Conservation (phyloP, 495 filamentous ascomycete species). For the Sabuloglossum arenarium region DNA sequence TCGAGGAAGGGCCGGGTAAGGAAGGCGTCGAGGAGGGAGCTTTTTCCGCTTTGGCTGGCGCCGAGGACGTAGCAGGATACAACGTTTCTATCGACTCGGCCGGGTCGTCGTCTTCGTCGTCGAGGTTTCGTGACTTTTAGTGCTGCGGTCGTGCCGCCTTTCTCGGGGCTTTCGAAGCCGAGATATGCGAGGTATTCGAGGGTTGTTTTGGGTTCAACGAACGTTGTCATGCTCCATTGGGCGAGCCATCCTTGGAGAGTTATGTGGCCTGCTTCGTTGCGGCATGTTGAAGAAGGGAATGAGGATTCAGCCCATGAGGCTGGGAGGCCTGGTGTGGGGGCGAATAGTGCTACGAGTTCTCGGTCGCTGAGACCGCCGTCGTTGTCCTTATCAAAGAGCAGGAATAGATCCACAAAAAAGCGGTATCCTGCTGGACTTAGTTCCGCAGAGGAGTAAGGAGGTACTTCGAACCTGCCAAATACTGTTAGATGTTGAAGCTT, state of each 20-base stretch:
- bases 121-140: slow-evolving; percentile 82
- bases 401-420: slow-evolving; percentile 92
- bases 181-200: slow-evolving; percentile 89
- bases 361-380: slow-evolving; percentile 78
- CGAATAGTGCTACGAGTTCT: slow-evolving; percentile 72
- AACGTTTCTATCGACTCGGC: slow-evolving; percentile 84
- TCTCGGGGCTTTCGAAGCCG: slow-evolving; percentile 50
- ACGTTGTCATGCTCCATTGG: slow-evolving; percentile 99
- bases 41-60: slow-evolving; percentile 18
- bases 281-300: slow-evolving; percentile 85
- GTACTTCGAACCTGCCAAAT: slow-evolving; percentile 51
- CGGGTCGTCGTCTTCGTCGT: slow-evolving; percentile 58
- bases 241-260: slow-evolving; percentile 96
- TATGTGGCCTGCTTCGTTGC: slow-evolving; percentile 86
- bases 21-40: slow-evolving; percentile 67
- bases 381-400: slow-evolving; percentile 90
- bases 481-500: neutral
- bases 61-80: slow-evolving; percentile 89
- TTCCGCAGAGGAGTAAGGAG: slow-evolving; percentile 76
- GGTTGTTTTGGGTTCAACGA: slow-evolving; percentile 83
- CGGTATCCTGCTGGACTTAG: slow-evolving; percentile 86
- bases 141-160: slow-evolving; percentile 52
- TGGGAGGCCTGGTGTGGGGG: slow-evolving; percentile 79
- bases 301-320: slow-evolving; percentile 62
- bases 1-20: slow-evolving; percentile 69